Evolutionary conservation across 352 stramenopile genomes (phyloP), one percentile per base, ranked within the genome.

Genomic region (Phytopythium mirpurense): DNA sequence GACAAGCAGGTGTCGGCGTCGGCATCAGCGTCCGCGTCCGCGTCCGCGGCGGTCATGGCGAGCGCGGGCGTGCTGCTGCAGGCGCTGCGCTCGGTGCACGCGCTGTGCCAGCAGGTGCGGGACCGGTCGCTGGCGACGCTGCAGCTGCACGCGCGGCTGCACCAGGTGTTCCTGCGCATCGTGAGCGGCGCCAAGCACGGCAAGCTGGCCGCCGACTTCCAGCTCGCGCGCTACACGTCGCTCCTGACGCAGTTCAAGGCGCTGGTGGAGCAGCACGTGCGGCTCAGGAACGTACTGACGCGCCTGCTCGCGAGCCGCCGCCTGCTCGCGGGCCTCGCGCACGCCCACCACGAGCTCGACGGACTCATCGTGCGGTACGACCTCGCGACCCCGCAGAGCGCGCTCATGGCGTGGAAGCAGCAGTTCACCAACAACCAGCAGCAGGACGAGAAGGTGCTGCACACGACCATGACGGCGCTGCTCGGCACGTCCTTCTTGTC

Each of bases 371-470:
- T 57, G 16, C 51, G 64, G n/a, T 65, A 58, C 34, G 40, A 57
- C 5, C 50, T 82, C 12, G 61, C 66, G 16, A 73, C 63, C 24
- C 34, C 59, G 5, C 54, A 46, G 0, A 78, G 68, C 44, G 26
- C 61, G 10, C 42, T 79, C 36, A 59, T 82, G 31, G 59, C 62
- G 24, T 84, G 71, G 70, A 74, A 80, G 43, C 54, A 63, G 36
- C 74, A 86, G 38, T 63, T 83, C 48, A 65, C 69, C 12, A 40
- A 61, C 44, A 82, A 82, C 47, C 56, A 68, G 36, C 65, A 74
- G 16, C 62, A 80, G 34, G 79, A 90, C 54, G 79, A 90, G 51
- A 78, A 69, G 42, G 48, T 60, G 34, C 60, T 90, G 21, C 67
- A 86, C 31, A 69, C 74, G 23, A 88, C 73, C n/a, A 54, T 88